Base-by-base conservation (phyloP, 2,329 filamentous ascomycete genomes). In the Pseudogymnoascus sp. region DNA sequence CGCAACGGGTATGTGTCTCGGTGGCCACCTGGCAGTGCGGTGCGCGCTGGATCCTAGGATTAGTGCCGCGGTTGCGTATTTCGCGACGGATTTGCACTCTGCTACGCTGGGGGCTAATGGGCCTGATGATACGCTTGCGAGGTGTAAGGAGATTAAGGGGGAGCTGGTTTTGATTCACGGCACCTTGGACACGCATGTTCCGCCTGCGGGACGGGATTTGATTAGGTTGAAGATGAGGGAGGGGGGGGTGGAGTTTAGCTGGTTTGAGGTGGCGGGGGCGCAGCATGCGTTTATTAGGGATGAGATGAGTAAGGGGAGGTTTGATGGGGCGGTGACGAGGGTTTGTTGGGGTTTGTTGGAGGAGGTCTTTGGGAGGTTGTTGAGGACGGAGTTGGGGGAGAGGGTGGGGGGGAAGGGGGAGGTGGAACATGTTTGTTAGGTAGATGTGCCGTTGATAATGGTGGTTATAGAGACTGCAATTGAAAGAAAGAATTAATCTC, bases 261-360 rank as follows among this genome's bases (percentile, higher is more conserved):
- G 90, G 73, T 91, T 94, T 75, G 92, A 97, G 77, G 86, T 89
- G 66, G 89, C 90, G n/a, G 93, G 90, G 85, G 92, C 92, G 3
- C 92, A 96, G 75, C 92, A 96, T 77, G 92, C 92, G 4, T 97
- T 97, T 72, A 95, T 97, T 73, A 82, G 92, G 15, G 92, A 97
- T 71, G 92, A 97, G 78, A 79, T 94, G 63, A 92, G 88, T 74
- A 96, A 96, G 77, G 92, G 92, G n/a, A 82, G 92, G 27, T 97
- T 96, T 71, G 92, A 97, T 72, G 90, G 92, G 0, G 90, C 89
- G 18, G 81, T 97, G 62, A 86, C 87, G 3, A 93, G 92, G 72
- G 83, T 93, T 36, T 96, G 92, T 77, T 96, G 96, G 72, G 90
- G 96, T 79, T 88, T 97, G 74, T 76, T 97, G 69, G 79, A 94